Conservation (phyloP, 2,329 filamentous ascomycete genomes). For the Tolypocladium tropicale region DNA sequence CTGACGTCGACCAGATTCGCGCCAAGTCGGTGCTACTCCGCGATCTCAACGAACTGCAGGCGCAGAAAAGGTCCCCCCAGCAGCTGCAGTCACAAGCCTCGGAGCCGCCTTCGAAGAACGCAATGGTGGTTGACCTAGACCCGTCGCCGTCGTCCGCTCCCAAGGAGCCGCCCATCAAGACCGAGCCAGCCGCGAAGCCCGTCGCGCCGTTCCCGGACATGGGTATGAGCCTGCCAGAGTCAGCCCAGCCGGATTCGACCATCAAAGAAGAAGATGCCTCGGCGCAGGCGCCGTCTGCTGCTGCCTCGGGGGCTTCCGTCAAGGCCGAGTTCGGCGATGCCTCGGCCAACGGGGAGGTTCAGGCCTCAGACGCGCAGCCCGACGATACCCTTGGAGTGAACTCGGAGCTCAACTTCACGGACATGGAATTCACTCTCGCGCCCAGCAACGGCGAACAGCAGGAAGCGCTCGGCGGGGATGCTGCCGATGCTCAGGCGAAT, state of each 20-base stretch:
- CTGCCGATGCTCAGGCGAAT: slow-evolving; percentile 9
- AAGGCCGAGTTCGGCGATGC: slow-evolving; percentile 16
- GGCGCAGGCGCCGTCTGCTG: background rate
- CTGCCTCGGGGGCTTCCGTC: background rate
- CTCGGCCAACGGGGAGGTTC: slow-evolving; percentile 16
- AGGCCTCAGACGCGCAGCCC: slow-evolving; percentile 11
- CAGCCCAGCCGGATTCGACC: slow-evolving; percentile 6
- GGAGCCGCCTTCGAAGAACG: slow-evolving; percentile 24
- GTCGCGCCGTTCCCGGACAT: slow-evolving; percentile 48
- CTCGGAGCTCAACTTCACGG: slow-evolving; percentile 40
- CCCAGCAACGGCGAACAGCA: slow-evolving; percentile 24
- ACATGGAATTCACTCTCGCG: slow-evolving; percentile 46
- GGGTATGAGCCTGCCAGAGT: slow-evolving; percentile 33
- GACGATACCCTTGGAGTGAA: slow-evolving; percentile 10
- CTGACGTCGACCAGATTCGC: slow-evolving; percentile 16
- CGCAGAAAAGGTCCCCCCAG: slow-evolving; percentile 13
- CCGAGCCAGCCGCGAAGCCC: slow-evolving; percentile 26
- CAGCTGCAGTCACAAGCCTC: slow-evolving; percentile 15
- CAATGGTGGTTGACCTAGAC: slow-evolving; percentile 25
- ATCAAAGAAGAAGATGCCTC: slow-evolving; percentile 13
- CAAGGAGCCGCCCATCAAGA: slow-evolving; percentile 20
- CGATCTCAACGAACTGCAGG: slow-evolving; percentile 35
- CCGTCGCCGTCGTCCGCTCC: slow-evolving; percentile 18
- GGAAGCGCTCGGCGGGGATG: slow-evolving; percentile 8
- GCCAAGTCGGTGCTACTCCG: slow-evolving; percentile 46